Base-by-base conservation (phyloP, 768 basidiomycete genomes). In the Filobasidium floriforme region DNA sequence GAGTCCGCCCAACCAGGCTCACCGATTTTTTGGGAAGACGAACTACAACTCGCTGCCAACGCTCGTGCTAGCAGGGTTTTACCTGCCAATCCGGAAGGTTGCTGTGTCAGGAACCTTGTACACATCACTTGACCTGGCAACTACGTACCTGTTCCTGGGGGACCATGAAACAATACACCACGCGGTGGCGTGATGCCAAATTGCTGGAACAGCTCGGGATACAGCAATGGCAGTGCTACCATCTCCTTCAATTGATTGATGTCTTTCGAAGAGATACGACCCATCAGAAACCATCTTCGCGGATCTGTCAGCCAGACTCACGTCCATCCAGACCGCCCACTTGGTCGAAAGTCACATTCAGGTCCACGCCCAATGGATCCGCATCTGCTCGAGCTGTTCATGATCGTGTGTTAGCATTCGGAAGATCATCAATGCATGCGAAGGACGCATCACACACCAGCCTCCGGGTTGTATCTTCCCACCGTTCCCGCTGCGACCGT, bases 231-330 rank as follows among this genome's bases (percentile, higher is more conserved):
- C 0, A 99, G 83, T 10, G 97, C 82, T 0, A 97, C 97, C 96
- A 99, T 98, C 77, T 99, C 96, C 80, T 97, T 98, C 66, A 98
- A 80, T 9, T 92, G 89, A 74, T 94, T 91, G 63, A 99, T 94
- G 72, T 99, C 91, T 93, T 3, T 37, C 9, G 32, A 37, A 37
- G 32, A 37, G 32, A 9, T 37, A 3, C 32, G 32, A 37, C 9
- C 32, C 9, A 9, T 37, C 9, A 63, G 11, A 52, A 52, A 51
- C 49, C 60, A 63, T 29, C 60, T 59, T 68, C 32, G 22, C 9
- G 41, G 9, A 37, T 37, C 32, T 37, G 32, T 3, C 32, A 37
- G 29, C 29, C 26, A 22, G 5, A 83, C 86, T 75, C 72, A 92
- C 92, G 94, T 62, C 91, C 89, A 72, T 97, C 93, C 46, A 99